These are phyloP conservation scores for Blastomyces silverae DNA, from an alignment of 2,329 filamentous ascomycete species.

Conservation along the genomic window DNA sequence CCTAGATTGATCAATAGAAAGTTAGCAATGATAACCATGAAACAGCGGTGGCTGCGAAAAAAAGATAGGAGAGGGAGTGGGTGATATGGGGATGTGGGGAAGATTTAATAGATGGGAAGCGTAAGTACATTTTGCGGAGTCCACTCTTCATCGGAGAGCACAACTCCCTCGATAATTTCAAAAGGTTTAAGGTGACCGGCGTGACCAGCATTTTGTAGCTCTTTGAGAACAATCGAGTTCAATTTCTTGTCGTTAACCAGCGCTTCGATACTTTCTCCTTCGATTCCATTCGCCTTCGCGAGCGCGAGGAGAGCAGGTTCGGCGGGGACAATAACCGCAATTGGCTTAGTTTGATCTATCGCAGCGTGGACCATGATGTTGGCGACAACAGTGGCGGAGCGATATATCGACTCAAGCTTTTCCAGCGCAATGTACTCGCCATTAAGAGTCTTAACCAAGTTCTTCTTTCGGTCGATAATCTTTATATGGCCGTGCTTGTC, in stretches of 20 bases:
- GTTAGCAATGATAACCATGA: constrained; percentile 22
- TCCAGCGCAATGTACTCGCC: constrained; percentile 94
- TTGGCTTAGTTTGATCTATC: constrained; percentile 46
- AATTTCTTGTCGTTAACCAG: constrained; percentile 38
- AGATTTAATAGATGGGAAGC: constrained; percentile 11
- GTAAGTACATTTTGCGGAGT: constrained; percentile 38
- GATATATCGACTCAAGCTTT: constrained; percentile 89
- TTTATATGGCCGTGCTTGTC: constrained; percentile 69
- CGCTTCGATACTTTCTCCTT: constrained; percentile 27
- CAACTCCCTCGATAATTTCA: constrained; percentile 41
- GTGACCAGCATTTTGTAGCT: constrained; percentile 36
- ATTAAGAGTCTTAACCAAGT: constrained; percentile 89
- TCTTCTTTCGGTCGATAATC: constrained; percentile 96
- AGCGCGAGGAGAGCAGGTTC: constrained; percentile 57
- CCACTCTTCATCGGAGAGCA: constrained; percentile 43
- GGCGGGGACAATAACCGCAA: constrained; percentile 56
- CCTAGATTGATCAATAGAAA: constrained; percentile 40
- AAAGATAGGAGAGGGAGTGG: background rate
- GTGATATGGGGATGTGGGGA: too few relatives aligned
- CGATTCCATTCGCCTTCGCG: constrained; percentile 47
- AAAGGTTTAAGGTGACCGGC: constrained; percentile 36
- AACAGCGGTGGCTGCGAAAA: background rate
- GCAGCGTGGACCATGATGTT: constrained; percentile 55
- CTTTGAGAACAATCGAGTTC: constrained; percentile 36
- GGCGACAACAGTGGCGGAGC: constrained; percentile 46